Conservation (phyloP, 2,329 filamentous ascomycete genomes). For the Diaporthe vexans region DNA sequence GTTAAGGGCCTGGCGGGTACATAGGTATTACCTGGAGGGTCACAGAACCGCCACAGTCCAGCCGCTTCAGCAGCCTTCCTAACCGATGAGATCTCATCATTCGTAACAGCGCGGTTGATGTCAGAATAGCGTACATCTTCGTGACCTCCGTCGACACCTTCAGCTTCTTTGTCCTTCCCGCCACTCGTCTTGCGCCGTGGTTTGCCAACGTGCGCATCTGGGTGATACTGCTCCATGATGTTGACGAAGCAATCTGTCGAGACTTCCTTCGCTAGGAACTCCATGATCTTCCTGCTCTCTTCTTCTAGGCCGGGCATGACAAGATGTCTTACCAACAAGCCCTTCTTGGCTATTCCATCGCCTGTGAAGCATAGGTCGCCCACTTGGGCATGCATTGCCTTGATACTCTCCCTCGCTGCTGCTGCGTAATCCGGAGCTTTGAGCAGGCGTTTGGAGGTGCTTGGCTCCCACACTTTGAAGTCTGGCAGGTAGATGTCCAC, state of each 20-base stretch:
- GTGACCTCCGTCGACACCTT: conserved; percentile 44
- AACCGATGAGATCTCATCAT: conserved; percentile 76
- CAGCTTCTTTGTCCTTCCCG: conserved; percentile 47
- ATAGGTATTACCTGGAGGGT: conserved; percentile 58
- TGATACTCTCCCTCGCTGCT: conserved; percentile 81
- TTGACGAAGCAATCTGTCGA: conserved; percentile 84
- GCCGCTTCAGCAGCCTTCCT: conserved; percentile 76
- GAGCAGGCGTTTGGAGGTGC: conserved; percentile 77
- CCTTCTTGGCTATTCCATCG: conserved; percentile 85
- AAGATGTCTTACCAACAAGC: conserved; percentile 82
- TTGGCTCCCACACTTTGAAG: conserved; percentile 84
- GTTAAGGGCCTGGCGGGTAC: too few species aligned
- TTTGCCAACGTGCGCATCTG: conserved; percentile 86
- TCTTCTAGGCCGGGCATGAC: conserved; percentile 87
- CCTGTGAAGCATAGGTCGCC: conserved; percentile 86
- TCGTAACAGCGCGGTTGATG: conserved; percentile 79
- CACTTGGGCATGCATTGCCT: conserved; percentile 84
- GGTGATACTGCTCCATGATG: conserved; percentile 91
- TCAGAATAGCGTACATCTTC: conserved; percentile 77
- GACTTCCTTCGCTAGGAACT: conserved; percentile 80
- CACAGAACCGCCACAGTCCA: conserved; percentile 85
- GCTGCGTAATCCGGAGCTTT: conserved; percentile 84
- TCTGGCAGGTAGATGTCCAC: conserved; percentile 91
- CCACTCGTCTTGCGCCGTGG: conserved; percentile 56
- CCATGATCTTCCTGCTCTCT: conserved; percentile 81